A percentile compares a stretch with the other conserved stretches of the same genome.
phyloP scores from a whole-genome alignment of 2,329 filamentous ascomycete species.

The Aspergillus pseudoviridinutans region DNA sequence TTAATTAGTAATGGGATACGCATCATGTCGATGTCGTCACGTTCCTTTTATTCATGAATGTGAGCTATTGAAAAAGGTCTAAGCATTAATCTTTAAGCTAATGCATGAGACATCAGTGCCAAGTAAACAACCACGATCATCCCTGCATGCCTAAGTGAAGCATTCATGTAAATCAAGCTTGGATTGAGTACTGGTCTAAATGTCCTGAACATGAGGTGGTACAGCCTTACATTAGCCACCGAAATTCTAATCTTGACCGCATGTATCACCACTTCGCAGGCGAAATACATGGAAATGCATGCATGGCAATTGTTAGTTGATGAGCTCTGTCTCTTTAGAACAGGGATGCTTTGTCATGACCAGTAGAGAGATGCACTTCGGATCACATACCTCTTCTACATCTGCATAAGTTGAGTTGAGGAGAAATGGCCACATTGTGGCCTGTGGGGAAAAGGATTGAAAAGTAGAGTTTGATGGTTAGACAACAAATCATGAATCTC shows the following conservation, averaged over 20 bases:
- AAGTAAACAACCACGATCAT: not conserved
- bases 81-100: not conserved
- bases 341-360: not conserved
- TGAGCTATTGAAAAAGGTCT: not conserved
- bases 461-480: not conserved
- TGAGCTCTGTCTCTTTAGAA: not conserved
- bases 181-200: not conserved
- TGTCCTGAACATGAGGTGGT: not conserved
- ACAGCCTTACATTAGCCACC: not conserved
- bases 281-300: no score
- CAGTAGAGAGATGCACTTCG: not conserved
- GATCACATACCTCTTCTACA: not conserved
- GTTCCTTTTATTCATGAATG: not conserved
- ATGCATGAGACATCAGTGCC: not conserved
- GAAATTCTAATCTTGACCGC: not conserved
- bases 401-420: not conserved
- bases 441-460: not conserved
- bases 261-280: no score
- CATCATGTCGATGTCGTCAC: not conserved
- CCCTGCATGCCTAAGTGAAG: not conserved
- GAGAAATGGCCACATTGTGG: not conserved
- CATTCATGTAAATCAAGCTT: not conserved
- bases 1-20: not conserved
- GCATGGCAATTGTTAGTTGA: not conserved
- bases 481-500: not conserved